These are phyloP conservation scores for Wallacemonas sp. DNA, from an alignment of 208 protist genomes.

Conservation along the genomic window DNA sequence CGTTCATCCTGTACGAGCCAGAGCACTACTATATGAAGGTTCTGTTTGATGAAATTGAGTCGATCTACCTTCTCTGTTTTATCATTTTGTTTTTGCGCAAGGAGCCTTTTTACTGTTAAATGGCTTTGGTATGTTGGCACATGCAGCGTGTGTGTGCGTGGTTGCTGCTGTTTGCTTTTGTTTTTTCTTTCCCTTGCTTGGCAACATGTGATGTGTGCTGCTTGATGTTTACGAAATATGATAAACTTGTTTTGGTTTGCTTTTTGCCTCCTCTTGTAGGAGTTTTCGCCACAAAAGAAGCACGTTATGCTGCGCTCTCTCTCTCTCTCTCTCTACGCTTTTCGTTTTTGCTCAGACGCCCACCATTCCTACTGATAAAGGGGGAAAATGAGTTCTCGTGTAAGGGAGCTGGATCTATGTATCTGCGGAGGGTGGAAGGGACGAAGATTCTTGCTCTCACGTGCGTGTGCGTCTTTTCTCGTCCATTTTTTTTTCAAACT, in stretches of 20 bases:
- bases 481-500: too few relatives aligned
- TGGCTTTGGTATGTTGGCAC: background rate
- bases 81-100: constrained; percentile 59
- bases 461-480: too few relatives aligned
- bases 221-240: constrained; percentile 8
- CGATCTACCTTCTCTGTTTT: constrained; percentile 43
- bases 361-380: too few relatives aligned
- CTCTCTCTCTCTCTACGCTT: background rate
- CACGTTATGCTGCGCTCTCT: background rate
- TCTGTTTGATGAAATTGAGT: constrained; percentile 40
- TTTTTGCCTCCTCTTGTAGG: too few relatives aligned
- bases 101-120: constrained; percentile 23
- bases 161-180: constrained; percentile 11
- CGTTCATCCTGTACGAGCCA: constrained; percentile 39
- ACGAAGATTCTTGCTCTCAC: too few relatives aligned
- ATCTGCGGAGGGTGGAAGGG: too few relatives aligned
- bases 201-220: background rate
- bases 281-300: too few relatives aligned
- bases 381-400: too few relatives aligned
- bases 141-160: constrained; percentile 4
- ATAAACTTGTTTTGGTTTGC: background rate
- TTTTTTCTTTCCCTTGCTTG: background rate
- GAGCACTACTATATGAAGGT: constrained; percentile 69
- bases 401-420: too few relatives aligned
- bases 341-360: too few relatives aligned